Evolutionary conservation across 1,284 basidiomycete species (phyloP), one percentile per base, ranked within the genome.

Genomic region (Blastosporella zonata): DNA sequence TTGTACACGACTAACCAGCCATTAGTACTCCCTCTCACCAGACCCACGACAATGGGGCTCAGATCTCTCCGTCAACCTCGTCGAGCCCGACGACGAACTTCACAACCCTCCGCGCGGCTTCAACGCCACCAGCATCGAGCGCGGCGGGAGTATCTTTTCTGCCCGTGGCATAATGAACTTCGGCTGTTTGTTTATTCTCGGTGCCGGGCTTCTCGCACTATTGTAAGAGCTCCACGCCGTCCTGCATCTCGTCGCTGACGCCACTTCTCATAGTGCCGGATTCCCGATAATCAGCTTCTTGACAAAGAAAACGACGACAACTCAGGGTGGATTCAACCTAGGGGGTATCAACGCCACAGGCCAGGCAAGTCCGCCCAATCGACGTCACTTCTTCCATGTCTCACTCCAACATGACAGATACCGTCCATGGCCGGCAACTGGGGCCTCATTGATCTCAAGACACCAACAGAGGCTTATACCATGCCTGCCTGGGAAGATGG

Each of bases 301-400:
- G 60, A 81, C 77, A 1, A 66, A 67, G 37, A 66, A 69, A n/a
- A 54, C 61, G 8, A 69, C 70, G 21, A 78, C 81, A 3, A 76
- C 68, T 3, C 64, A 78, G 10, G 87, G 85, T 9, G 90, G 83
- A 1, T 89, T 86, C 66, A 90, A 90, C 61, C 59, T 92, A 13
- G 91, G 90, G 27, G 90, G 93, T 1, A 87, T 80, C 55, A 95
- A 94, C 63, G 80, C 79, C 6, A 79, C 79, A 9, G 92, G 91
- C 25, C 90, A 93, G 71, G 81, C 77, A 55, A 62, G 63, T 55
- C 15, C 53, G 65, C 70, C 42, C 62, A 6, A 62, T 59, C 50
- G 9, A 17, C 35, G 52, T 70, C 65, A 50, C 56, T 62, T 13
- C 35, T 22, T 27, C 2, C 6, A 59, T 58, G 2, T 7, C 25